phyloP scores from a whole-genome alignment of 352 stramenopile species.

The Phytophthora nicotianae region DNA sequence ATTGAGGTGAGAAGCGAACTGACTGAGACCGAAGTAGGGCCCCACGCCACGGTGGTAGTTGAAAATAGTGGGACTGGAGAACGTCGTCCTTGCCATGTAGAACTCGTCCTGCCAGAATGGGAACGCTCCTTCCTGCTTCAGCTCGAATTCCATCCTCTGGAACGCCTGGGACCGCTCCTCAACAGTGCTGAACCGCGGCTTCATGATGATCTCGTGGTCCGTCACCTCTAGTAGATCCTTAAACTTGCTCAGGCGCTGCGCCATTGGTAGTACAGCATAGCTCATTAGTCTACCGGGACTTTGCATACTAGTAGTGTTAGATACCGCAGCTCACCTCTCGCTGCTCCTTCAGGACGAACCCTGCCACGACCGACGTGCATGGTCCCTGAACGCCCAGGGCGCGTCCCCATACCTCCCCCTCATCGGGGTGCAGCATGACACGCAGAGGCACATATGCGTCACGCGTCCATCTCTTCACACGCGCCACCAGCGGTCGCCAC shows the following conservation, averaged over 20 bases:
- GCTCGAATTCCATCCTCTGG: slow-evolving; percentile 38
- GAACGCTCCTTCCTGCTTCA: slow-evolving; percentile 56
- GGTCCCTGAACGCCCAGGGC: slow-evolving; percentile 14
- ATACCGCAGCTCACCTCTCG: slow-evolving; percentile 31
- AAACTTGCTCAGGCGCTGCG: slow-evolving; percentile 42
- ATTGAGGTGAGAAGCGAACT: slow-evolving; percentile 77
- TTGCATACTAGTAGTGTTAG: too few species aligned
- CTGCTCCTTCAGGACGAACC: slow-evolving; percentile 41
- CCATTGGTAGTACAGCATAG: neutral
- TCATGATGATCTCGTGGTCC: slow-evolving; percentile 40
- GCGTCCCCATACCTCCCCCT: slow-evolving; percentile 28
- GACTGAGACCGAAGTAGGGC: slow-evolving; percentile 61
- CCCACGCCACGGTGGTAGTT: slow-evolving; percentile 69
- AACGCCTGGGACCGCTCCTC: slow-evolving; percentile 56
- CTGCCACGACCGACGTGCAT: slow-evolving; percentile 38
- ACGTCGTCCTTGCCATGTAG: slow-evolving; percentile 59
- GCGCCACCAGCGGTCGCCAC: slow-evolving; percentile 43
- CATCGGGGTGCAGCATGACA: slow-evolving; percentile 45
- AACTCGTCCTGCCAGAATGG: slow-evolving; percentile 65
- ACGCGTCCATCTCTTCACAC: slow-evolving; percentile 50
- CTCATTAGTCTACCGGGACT: neutral
- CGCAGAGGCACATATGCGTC: slow-evolving; percentile 55
- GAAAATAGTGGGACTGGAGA: slow-evolving; percentile 56
- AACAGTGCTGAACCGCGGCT: slow-evolving; percentile 26
- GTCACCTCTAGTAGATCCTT: slow-evolving; percentile 39